These are phyloP conservation scores for Bryoerythrophyllum caledonicum DNA, from an alignment of 225 moss, liverwort and hornwort species.

Conservation along the genomic window DNA sequence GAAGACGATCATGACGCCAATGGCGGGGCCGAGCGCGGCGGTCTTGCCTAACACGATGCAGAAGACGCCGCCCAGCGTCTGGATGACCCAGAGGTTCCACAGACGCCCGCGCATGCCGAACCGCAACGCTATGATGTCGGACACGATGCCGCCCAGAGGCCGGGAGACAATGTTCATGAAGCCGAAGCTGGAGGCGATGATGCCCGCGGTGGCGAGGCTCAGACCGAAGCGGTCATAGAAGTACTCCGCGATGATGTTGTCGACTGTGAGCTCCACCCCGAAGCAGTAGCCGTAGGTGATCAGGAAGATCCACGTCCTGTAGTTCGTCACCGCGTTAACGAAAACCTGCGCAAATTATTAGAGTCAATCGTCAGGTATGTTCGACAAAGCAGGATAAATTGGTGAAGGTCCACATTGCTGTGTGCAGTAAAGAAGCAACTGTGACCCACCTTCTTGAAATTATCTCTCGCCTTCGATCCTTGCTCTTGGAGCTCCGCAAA, in stretches of 20 bases:
- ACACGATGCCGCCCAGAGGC: constrained; percentile 57
- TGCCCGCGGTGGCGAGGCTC: constrained; percentile 55
- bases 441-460: constrained; percentile 46
- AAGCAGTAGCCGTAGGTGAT: constrained; percentile 76
- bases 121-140: constrained; percentile 40
- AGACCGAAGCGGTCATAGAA: constrained; percentile 70
- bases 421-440: not conserved
- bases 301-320: constrained; percentile 49
- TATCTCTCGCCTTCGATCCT: constrained; percentile 54
- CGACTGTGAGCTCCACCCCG: constrained; percentile 78
- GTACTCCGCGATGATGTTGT: constrained; percentile 72
- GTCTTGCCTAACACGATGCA: constrained; percentile 58
- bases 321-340: constrained; percentile 62
- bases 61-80: constrained; percentile 56
- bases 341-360: constrained; percentile 42
- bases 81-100: constrained; percentile 64
- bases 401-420: not conserved
- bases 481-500: constrained; percentile 43
- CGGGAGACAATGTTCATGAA: constrained; percentile 70
- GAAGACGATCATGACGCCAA: constrained; percentile 72
- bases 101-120: constrained; percentile 81
- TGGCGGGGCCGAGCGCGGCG: constrained; percentile 29
- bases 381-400: no score
- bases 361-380: not conserved
- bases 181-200: constrained; percentile 69